Percentiles rank a stretch among this genome's conserved stretches.
Conservation (phyloP, 371 early-diverging fungal species). For the Circinella minor region DNA sequence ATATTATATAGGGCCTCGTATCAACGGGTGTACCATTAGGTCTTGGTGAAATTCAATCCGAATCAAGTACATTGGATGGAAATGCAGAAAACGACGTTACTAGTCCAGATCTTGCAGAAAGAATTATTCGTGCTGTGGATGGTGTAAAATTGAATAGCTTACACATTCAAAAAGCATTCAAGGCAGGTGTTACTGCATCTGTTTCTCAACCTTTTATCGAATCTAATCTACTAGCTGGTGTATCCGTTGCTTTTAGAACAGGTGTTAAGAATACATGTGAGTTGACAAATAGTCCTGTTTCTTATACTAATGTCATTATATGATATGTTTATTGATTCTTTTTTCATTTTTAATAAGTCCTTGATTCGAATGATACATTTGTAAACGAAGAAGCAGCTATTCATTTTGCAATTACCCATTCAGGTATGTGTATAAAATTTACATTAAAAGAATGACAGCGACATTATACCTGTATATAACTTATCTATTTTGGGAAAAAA, state of each 20-base stretch:
- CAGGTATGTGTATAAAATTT: constrained; percentile 17
- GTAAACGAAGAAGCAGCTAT: constrained; percentile 67
- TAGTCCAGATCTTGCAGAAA: constrained; percentile 30
- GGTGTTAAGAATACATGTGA: constrained; percentile 52
- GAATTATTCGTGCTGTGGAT: constrained; percentile 57
- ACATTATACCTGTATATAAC: no score
- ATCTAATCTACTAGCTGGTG: constrained; percentile 46
- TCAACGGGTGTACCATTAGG: constrained; percentile 60
- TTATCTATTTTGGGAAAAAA: not conserved
- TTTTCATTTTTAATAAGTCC: constrained; percentile 14
- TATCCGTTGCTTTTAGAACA: constrained; percentile 64
- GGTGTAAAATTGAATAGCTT: constrained; percentile 65
- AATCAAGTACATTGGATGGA: constrained; percentile 62
- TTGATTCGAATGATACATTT: constrained; percentile 52
- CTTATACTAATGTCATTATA: not conserved
- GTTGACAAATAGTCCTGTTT: constrained; percentile 4
- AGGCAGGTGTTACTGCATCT: constrained; percentile 64
- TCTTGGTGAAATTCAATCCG: constrained; percentile 60
- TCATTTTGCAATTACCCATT: constrained; percentile 53
- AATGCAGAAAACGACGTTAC: constrained; percentile 38
- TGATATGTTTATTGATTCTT: not conserved
- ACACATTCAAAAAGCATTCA: constrained; percentile 65
- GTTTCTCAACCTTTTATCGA: constrained; percentile 55
- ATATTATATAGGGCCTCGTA: constrained; percentile 47
- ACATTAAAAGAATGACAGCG: no score